Conservation (phyloP, 352 stramenopile genomes). For the Phytophthora tubulina region DNA sequence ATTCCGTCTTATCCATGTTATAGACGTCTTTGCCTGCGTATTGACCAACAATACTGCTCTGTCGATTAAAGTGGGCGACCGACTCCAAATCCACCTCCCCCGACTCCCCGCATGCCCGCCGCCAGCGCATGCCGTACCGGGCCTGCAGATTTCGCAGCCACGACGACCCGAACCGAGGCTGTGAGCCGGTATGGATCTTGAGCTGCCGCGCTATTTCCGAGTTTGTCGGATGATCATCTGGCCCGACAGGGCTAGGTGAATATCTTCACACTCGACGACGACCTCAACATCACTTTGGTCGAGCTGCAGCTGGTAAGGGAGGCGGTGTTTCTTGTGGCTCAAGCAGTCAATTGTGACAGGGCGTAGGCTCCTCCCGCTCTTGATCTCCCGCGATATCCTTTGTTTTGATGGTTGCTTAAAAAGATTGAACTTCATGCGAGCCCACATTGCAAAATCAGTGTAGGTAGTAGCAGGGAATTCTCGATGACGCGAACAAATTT, state of each 20-base stretch:
- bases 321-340: constrained; percentile 1
- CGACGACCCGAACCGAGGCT: background rate
- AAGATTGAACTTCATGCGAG: background rate
- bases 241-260: background rate
- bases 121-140: constrained; percentile 8
- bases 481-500: background rate
- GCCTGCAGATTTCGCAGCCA: background rate
- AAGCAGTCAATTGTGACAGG: constrained; percentile 1
- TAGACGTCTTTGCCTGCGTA: constrained; percentile 9
- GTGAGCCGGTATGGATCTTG: background rate
- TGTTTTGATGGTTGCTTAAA: constrained; percentile 6
- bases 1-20: constrained; percentile 9
- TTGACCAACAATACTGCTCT: background rate
- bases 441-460: background rate
- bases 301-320: background rate
- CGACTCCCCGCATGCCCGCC: background rate
- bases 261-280: background rate
- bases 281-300: background rate
- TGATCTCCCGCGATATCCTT: constrained; percentile 8
- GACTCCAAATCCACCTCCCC: background rate
- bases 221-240: background rate
- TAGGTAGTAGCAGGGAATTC: background rate
- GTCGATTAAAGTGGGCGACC: background rate
- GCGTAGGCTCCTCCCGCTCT: background rate
- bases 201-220: background rate